Percentiles rank a stretch among this genome's conserved stretches.
phyloP scores from a whole-genome alignment of 2,329 filamentous ascomycete species.

The Dactylella cylindrospora region DNA sequence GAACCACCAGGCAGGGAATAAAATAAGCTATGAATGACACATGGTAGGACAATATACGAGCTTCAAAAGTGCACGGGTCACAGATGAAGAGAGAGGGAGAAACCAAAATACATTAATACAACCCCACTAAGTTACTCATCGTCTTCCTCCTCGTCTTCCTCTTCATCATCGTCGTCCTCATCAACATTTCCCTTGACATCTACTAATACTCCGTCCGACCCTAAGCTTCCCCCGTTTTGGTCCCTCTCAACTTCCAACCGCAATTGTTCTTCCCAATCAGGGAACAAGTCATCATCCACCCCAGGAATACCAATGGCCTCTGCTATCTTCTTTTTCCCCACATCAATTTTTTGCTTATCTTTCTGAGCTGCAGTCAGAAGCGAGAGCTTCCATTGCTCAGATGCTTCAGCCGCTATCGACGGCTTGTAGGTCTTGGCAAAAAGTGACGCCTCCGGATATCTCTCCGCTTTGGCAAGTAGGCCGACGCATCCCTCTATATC shows the following conservation, averaged over 20 bases:
- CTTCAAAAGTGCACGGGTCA: too few relatives aligned
- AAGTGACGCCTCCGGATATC: constrained; percentile 80
- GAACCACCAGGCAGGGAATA: too few relatives aligned
- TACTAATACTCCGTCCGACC: constrained; percentile 53
- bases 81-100: too few relatives aligned
- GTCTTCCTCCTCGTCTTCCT: constrained; percentile 45
- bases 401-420: constrained; percentile 67
- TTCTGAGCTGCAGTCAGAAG: constrained; percentile 65
- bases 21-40: too few relatives aligned
- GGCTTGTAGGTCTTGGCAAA: constrained; percentile 97
- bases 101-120: too few relatives aligned
- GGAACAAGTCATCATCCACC: constrained; percentile 85
- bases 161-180: constrained; percentile 49
- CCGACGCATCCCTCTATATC: constrained; percentile 80
- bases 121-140: too few relatives aligned
- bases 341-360: constrained; percentile 58
- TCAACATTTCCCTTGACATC: constrained; percentile 53
- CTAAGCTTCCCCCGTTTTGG: constrained; percentile 50
- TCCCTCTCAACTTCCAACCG: constrained; percentile 70
- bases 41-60: too few relatives aligned
- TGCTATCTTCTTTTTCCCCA: constrained; percentile 72
- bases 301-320: constrained; percentile 80
- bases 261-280: constrained; percentile 92
- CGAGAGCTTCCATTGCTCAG: constrained; percentile 75
- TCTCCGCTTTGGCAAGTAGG: constrained; percentile 74